Base-by-base conservation (phyloP, 805 yeast species). In the Wickerhamomyces subpelliculosus region DNA sequence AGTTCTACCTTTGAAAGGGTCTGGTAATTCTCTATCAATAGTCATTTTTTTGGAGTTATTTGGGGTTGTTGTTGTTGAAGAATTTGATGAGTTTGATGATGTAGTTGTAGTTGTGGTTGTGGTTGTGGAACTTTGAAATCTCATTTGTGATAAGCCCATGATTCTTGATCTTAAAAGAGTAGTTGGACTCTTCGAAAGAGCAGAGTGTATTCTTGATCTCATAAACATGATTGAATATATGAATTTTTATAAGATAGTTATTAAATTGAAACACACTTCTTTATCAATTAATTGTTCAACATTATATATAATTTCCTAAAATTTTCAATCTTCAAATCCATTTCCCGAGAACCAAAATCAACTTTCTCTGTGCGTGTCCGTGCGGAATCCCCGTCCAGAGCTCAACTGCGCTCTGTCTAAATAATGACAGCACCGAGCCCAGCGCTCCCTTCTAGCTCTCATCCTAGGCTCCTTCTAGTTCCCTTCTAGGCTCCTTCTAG, bases 21-120 rank as follows among this genome's bases (percentile, higher is more conserved):
- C 87, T 5, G 97, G 97, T 27, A 90, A 65, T 35, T 84, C 95
- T 35, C 81, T 67, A 43, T 89, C 84, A 4, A 88, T 43, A 6
- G 54, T 47, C 45, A 54, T 43, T 22, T 35, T 35, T 14, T 14
- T 16, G 18, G 10, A 8, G 7, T 29, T 29, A 19, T 5, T 12
- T 12, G 22, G 29, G 18, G 11, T 25, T 13, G 29, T 8, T 34
- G 28, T 13, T 1, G n/a, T n/a, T 34, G 14, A 18, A 11, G n/a
- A n/a, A n/a, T n/a, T n/a, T n/a, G n/a, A n/a, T n/a, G n/a, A n/a
- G n/a, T 6, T n/a, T 12, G 18, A 17, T 16, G 30, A 10, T 8
- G 30, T 17, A n/a, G 12, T 13, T 19, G 14, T 29, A 12, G 14
- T 12, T 13, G 16, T 29, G 10, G 32, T 18, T 4, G 32, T 18